Evolutionary conservation across 371 early-diverging fungal genomes (phyloP), one percentile per base, ranked within the genome.

Genomic region (Rhizopus microsporus): DNA sequence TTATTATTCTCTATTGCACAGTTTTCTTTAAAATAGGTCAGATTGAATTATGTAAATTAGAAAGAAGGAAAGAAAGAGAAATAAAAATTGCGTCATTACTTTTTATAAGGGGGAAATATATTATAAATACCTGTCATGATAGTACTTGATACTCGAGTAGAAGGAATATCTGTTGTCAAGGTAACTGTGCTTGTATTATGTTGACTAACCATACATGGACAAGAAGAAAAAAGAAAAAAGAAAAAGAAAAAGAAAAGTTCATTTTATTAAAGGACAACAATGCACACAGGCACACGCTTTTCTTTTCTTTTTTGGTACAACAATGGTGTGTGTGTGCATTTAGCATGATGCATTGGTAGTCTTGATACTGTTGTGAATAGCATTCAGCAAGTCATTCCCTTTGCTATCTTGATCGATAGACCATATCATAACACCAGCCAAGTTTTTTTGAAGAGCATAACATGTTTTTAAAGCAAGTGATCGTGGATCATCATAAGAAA

Each of bases 401-500:
- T 57, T 29, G 12, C 68, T 60, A 33, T 74, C 74, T 57, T 63
- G 23, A 33, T 58, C 53, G 1, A 56, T 62, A 23, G 68, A 71
- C 84, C 85, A 84, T 0, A 76, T 62, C 82, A 83, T 81, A 30
- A 82, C 63, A 33, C 86, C 86, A 37, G 70, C 74, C 1, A 86
- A 54, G 1, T 60, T 63, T 56, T 72, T 72, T 1, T 60, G 55
- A 31, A 48, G 34, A 2, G 74, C 81, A 57, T 71, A 68, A 10
- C 71, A 62, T 16, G 81, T 82, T 60, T 86, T 86, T 33, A 67
- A 59, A 4, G 48, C 67, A 8, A 84, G 54, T 1, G 82, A 82
- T 12, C 59, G 40, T 9, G 81, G 86, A 48, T 86, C 86, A 35
- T 86, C 86, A 45, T 85, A 86, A 7, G 86, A 81, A 31, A 86